Conservation (phyloP, 2,329 filamentous ascomycete species). For the Pseudogymnoascus sp. region DNA sequence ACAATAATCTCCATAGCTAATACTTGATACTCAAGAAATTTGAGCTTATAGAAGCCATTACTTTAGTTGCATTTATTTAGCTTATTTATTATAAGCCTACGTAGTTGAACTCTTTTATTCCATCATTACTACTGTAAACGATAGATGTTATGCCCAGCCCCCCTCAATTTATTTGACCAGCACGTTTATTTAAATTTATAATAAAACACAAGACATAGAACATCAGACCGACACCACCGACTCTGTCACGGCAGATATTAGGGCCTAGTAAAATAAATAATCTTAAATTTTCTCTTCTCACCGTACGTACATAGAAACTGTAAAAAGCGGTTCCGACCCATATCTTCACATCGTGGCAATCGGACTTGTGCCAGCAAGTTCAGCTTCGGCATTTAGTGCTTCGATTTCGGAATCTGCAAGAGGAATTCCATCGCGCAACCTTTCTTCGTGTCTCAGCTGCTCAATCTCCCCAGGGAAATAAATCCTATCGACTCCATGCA, state of each 20-base stretch:
- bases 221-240: not conserved
- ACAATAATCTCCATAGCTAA: too few species aligned
- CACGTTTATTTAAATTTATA: too few species aligned
- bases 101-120: too few species aligned
- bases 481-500: constrained; percentile 47
- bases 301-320: not conserved
- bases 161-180: too few species aligned
- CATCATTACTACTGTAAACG: too few species aligned
- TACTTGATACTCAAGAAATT: too few species aligned
- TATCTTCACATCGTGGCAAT: not conserved
- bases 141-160: too few species aligned
- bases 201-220: too few species aligned
- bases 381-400: constrained; percentile 46
- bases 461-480: constrained; percentile 58
- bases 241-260: not conserved
- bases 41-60: too few species aligned
- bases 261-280: not conserved
- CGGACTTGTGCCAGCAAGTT: constrained; percentile 31
- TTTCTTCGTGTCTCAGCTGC: constrained; percentile 44
- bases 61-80: too few species aligned
- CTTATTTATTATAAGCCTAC: too few species aligned
- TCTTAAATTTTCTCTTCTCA: not conserved
- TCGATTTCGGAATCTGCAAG: constrained; percentile 49
- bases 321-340: not conserved
- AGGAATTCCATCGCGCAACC: constrained; percentile 49